Conservation (phyloP, 805 yeast genomes). For the Kodamaea fukazawae region DNA sequence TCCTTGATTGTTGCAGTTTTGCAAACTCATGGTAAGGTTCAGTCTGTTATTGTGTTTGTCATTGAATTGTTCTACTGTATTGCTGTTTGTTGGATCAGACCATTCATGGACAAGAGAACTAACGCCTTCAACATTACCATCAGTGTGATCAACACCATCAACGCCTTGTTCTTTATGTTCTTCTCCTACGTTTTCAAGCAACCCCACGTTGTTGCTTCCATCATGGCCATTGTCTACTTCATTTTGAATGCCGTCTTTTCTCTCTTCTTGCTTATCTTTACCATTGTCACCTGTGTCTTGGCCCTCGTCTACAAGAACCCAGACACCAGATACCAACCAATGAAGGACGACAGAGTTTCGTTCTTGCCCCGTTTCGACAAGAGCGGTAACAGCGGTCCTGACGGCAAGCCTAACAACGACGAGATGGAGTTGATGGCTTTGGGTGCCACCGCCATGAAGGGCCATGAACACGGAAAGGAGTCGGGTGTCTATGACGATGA, state of each 20-base stretch:
- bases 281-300: conserved; percentile 81
- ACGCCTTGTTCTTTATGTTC: conserved; percentile 83
- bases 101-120: conserved; percentile 92
- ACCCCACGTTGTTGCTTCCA: conserved; percentile 85
- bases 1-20: conserved; percentile 84
- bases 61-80: conserved; percentile 72
- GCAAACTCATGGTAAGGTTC: conserved; percentile 77
- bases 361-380: conserved; percentile 70
- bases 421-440: conserved; percentile 69
- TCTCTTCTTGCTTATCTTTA: conserved; percentile 73
- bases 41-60: conserved; percentile 71
- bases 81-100: conserved; percentile 67
- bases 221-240: conserved; percentile 88
- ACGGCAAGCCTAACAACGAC: conserved; percentile 23
- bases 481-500: conserved; percentile 29
- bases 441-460: conserved; percentile 67
- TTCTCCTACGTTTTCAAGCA: conserved; percentile 81
- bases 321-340: conserved; percentile 91
- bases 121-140: conserved; percentile 90
- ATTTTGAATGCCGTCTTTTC: conserved; percentile 89
- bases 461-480: conserved; percentile 45
- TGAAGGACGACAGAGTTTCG: conserved; percentile 95
- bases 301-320: conserved; percentile 89
- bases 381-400: conserved; percentile 11
- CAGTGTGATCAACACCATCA: conserved; percentile 73